Evolutionary conservation across 305 asterid species (phyloP), one percentile per base, ranked within the genome.

Genomic region (Fraxinus dipetala): DNA sequence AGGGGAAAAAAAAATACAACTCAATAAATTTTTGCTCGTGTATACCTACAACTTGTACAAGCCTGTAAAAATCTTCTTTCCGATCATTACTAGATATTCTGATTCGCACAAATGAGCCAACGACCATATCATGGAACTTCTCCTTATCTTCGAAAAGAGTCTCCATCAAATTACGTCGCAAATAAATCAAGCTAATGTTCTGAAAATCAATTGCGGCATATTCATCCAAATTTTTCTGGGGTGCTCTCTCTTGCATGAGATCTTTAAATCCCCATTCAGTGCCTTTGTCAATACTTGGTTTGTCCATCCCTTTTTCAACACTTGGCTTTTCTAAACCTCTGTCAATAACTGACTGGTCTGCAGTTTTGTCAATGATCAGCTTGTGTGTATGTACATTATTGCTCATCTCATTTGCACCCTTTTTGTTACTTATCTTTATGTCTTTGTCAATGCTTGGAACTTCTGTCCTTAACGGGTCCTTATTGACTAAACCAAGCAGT

Each of bases 1-100:
- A 67, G 77, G 78, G 78, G 28, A 75, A 69, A 63, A 35, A 26
- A 10, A 80, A 78, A 61, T 79, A 82, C 40, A 54, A 54, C 54
- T 63, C 28, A 28, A 84, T 24, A 69, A 69, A 61, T 38, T 73
- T 74, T 79, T 31, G 84, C 81, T 80, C 38, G 16, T 74, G 74
- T 91, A 78, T 92, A 95, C 98, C 99, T 87, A 91, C 93, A 84
- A 96, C 98, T 91, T 92, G 96, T 80, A 95, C 99, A 81, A 96
- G 96, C 92, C 99, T 90, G 90, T 87, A 89, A 86, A 95, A 86
- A 77, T 96, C 96, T 83, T 89, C 94, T 88, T 90, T 91, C 91
- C 87, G 97, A 84, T 92, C 97, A 84, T 82, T 85, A 84, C 90
- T 86, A 67, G 96, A 87, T 87, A 95, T 86, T 83, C 88, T 90